These are phyloP conservation scores for Daldinia eschscholtzii DNA, from an alignment of 2,329 filamentous ascomycete genomes.

Conservation along the genomic window DNA sequence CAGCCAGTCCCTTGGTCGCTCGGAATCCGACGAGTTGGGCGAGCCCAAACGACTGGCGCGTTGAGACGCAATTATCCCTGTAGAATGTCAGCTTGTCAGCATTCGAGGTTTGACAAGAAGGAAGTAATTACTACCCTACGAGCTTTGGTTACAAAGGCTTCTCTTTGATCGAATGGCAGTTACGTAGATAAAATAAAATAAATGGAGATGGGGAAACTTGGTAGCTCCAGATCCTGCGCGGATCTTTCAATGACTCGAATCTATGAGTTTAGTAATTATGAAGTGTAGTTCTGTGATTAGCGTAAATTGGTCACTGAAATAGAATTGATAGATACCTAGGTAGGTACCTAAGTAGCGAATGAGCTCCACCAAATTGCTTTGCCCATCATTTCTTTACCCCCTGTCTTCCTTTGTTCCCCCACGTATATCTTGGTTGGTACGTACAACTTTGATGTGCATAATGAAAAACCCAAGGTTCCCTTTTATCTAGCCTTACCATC, in stretches of 20 bases:
- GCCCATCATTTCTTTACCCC: conserved; percentile 2
- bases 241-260: conserved; percentile 11
- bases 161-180: not conserved
- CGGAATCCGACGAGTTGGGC: conserved; percentile 28
- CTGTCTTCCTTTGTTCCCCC: conserved; percentile 15
- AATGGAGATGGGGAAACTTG: not conserved
- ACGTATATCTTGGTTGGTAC: conserved; percentile 7
- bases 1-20: conserved; percentile 13
- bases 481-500: conserved; percentile 11
- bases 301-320: conserved; percentile 30
- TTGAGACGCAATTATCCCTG: conserved; percentile 24
- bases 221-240: not conserved
- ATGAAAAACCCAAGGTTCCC: not conserved
- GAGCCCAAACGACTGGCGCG: conserved; percentile 12
- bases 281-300: conserved; percentile 19
- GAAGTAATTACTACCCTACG: conserved; percentile 13
- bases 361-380: conserved; percentile 17
- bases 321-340: conserved; percentile 19
- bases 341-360: not conserved
- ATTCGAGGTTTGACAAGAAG: conserved; percentile 7
- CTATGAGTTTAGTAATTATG: not conserved
- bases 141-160: conserved; percentile 8
- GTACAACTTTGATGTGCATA: conserved; percentile 7
- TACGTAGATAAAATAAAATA: conserved; percentile 4
- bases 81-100: conserved; percentile 30